Conservation (phyloP, 176 grass and related monocot species). For the Hordeum marinum region DNA sequence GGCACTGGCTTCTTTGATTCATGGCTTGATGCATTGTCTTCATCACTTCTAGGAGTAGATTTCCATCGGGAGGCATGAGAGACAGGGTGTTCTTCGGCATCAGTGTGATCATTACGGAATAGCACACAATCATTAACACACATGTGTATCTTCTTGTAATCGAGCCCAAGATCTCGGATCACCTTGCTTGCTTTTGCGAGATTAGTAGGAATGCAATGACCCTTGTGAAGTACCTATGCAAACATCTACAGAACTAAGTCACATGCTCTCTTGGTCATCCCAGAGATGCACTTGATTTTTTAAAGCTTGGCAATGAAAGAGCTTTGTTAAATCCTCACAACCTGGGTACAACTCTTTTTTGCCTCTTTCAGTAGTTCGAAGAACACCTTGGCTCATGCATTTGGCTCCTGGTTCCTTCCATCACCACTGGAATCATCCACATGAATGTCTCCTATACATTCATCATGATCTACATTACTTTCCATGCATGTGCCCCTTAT, state of each 20-base stretch:
- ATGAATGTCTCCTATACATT: not conserved
- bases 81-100: not conserved
- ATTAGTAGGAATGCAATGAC: too few species aligned
- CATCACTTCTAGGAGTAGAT: not conserved
- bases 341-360: not conserved
- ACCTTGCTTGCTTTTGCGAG: too few species aligned
- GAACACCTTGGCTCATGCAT: not conserved
- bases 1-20: too few species aligned
- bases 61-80: not conserved
- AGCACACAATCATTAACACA: not conserved
- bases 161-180: too few species aligned
- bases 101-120: not conserved
- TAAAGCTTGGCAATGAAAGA: not conserved
- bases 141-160: not conserved
- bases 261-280: too few species aligned
- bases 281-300: not conserved
- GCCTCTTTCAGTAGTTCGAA: not conserved
- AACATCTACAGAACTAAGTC: too few species aligned
- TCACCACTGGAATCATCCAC: not conserved
- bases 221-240: too few species aligned
- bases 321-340: not conserved
- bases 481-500: too few species aligned
- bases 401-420: not conserved
- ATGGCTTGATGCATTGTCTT: too few species aligned
- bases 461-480: not conserved